phyloP scores from a whole-genome alignment of 768 basidiomycete species.

The Phaeotremella fagi region DNA sequence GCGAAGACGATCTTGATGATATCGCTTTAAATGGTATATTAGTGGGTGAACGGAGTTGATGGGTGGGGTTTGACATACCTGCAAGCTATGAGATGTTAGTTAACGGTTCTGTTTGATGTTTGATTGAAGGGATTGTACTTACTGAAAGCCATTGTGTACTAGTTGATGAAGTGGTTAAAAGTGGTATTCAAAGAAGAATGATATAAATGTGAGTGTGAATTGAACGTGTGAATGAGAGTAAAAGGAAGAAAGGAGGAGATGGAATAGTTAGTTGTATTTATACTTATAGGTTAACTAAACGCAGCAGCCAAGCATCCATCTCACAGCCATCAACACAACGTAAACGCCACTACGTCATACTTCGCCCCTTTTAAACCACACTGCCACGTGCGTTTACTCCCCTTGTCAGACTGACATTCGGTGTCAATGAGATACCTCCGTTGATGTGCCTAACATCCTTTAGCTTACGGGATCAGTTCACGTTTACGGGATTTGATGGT shows the following conservation, averaged over 20 bases:
- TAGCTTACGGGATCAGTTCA: too few species aligned
- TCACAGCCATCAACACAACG: neutral
- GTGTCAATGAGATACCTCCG: too few species aligned
- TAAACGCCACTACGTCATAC: neutral
- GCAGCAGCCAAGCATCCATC: neutral
- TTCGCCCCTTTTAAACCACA: too few species aligned
- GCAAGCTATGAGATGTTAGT: neutral
- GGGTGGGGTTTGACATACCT: neutral
- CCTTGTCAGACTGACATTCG: too few species aligned
- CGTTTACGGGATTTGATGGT: too few species aligned
- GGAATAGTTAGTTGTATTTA: neutral
- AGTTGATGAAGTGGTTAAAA: neutral
- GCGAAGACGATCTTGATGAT: slow-evolving; percentile 44
- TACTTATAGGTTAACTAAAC: too few species aligned
- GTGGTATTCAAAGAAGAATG: neutral
- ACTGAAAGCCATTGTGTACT: slow-evolving; percentile 36
- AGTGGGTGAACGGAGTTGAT: neutral
- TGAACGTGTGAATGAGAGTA: neutral
- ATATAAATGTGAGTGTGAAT: neutral
- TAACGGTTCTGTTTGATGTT: neutral
- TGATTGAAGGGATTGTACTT: slow-evolving; percentile 7
- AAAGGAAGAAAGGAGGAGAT: neutral
- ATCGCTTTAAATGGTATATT: slow-evolving; percentile 7
- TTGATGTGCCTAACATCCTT: too few species aligned
- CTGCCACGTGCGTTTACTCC: too few species aligned